Evolutionary conservation across 1,284 basidiomycete genomes (phyloP).

Genomic region (Tylopilus orsonianus): DNA sequence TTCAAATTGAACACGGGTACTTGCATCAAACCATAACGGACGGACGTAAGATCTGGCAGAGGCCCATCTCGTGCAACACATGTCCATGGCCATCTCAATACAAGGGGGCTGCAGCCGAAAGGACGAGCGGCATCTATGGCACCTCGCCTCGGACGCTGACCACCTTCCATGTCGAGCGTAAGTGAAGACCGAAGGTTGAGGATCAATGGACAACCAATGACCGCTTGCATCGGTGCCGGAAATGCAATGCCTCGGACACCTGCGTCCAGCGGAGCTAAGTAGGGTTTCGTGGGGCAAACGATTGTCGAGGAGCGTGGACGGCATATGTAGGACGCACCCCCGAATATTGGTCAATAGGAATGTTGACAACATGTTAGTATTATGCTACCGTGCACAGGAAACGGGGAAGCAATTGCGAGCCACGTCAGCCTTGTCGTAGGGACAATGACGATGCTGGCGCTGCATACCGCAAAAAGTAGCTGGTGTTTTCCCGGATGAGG

Average conservation of each 20-base stretch:
- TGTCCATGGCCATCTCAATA: background rate
- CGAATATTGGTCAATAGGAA: slow-evolving; percentile 4
- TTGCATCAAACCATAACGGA: no score
- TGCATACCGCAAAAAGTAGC: background rate
- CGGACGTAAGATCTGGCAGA: no score
- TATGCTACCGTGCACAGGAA: slow-evolving; percentile 5
- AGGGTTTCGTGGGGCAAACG: background rate
- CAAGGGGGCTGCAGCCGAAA: background rate
- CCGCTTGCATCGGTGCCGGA: background rate
- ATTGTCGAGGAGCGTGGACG: background rate
- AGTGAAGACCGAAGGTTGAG: background rate
- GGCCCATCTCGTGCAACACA: background rate
- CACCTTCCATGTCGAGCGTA: no score
- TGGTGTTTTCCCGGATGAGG: background rate
- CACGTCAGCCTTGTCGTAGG: background rate
- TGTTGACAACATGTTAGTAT: slow-evolving; percentile 3
- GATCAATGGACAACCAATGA: background rate
- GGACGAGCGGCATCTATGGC: background rate
- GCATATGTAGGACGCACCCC: slow-evolving; percentile 8
- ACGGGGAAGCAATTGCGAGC: background rate
- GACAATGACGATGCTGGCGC: background rate
- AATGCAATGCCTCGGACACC: background rate
- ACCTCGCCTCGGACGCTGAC: background rate
- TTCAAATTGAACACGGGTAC: no score
- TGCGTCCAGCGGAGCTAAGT: background rate